Evolutionary conservation across 2,329 filamentous ascomycete genomes (phyloP).

Genomic region (Claviceps lovelessii): DNA sequence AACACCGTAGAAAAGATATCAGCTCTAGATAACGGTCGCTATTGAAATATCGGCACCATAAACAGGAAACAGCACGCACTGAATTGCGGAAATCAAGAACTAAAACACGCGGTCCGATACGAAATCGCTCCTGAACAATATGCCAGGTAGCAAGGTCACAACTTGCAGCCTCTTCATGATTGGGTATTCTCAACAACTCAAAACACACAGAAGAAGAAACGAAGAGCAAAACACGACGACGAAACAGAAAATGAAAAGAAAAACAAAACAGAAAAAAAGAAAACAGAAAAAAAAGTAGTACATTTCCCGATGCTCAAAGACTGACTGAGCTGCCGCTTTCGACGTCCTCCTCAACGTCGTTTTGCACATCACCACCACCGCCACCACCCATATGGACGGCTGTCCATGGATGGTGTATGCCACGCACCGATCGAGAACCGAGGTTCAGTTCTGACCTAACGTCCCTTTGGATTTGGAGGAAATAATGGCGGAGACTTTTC

Average conservation of each 20-base stretch:
- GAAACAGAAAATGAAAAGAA: not conserved
- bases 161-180: not conserved
- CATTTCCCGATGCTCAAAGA: not conserved
- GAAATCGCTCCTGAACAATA: not conserved
- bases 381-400: conserved; percentile 11
- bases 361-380: conserved; percentile 12
- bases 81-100: not conserved
- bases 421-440: conserved; percentile 16
- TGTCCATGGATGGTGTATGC: conserved; percentile 6
- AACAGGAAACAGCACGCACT: not conserved
- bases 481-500: conserved; percentile 65
- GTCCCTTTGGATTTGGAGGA: conserved; percentile 74
- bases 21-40: not conserved
- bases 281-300: not conserved
- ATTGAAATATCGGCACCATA: not conserved
- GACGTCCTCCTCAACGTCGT: conserved; percentile 16
- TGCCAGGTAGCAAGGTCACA: not conserved
- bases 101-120: not conserved
- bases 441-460: conserved; percentile 39
- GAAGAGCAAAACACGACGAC: not conserved
- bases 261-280: not conserved
- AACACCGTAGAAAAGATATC: not conserved
- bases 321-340: conserved; percentile 2
- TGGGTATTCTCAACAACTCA: not conserved
- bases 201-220: not conserved